These are phyloP conservation scores for Ustilago curta DNA, from an alignment of 1,284 basidiomycete genomes.

Conservation along the genomic window DNA sequence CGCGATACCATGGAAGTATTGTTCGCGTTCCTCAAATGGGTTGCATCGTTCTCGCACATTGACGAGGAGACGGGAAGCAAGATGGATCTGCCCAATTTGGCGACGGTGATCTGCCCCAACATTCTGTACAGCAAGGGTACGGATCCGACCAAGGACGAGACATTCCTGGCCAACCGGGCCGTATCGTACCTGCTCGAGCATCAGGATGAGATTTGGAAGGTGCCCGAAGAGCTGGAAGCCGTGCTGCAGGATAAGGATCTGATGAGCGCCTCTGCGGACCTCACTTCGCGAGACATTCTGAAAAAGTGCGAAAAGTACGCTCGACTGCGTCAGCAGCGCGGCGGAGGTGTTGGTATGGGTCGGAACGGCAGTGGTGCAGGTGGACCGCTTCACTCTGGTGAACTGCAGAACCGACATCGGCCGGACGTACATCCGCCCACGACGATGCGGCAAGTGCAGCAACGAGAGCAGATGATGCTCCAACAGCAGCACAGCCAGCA, in stretches of 20 bases:
- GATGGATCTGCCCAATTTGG: conserved; percentile 96
- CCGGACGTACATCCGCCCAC: conserved; percentile 56
- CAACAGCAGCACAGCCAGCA: conserved; percentile 25
- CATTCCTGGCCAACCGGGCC: conserved; percentile 83
- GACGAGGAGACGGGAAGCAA: conserved; percentile 98
- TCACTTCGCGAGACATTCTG: conserved; percentile 62
- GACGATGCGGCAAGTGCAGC: conserved; percentile 56
- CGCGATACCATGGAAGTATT: conserved; percentile 97
- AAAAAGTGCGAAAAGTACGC: conserved; percentile 66
- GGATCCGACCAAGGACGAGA: conserved; percentile 91
- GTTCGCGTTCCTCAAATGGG: conserved; percentile 99
- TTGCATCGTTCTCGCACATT: conserved; percentile 97
- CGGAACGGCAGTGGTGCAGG: conserved; percentile 33
- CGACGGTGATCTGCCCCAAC: conserved; percentile 97
- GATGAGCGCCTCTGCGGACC: conserved; percentile 58
- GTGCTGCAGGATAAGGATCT: conserved; percentile 65
- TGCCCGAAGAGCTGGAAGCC: conserved; percentile 63
- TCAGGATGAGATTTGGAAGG: conserved; percentile 83
- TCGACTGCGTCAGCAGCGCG: conserved; percentile 35
- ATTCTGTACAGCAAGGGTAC: conserved; percentile 87
- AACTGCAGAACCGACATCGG: conserved; percentile 51
- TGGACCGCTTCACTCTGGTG: conserved; percentile 38
- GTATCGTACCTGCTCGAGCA: conserved; percentile 79
- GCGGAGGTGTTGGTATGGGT: conserved; percentile 29
- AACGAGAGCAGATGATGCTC: conserved; percentile 23